These are phyloP conservation scores for Myxozyma udenii DNA, from an alignment of 805 yeast genomes.

Conservation along the genomic window DNA sequence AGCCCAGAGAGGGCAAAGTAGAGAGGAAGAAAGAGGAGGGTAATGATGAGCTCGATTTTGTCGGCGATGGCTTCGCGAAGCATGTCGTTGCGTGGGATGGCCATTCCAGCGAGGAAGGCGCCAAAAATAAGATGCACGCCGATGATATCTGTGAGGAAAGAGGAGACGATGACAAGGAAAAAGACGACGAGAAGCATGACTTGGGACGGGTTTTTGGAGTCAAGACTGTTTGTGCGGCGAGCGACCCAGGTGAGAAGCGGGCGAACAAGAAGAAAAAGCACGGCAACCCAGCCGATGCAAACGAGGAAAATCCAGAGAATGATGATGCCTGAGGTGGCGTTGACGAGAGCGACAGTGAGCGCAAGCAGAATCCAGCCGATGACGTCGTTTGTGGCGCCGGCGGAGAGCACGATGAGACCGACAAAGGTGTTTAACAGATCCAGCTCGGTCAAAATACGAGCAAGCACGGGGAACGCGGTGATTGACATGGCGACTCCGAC, in stretches of 20 bases:
- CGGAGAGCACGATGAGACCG: slow-evolving; percentile 61
- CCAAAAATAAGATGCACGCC: slow-evolving; percentile 88
- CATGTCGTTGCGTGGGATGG: slow-evolving; percentile 73
- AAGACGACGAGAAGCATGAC: slow-evolving; percentile 61
- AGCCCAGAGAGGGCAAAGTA: slow-evolving; percentile 80
- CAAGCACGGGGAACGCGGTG: slow-evolving; percentile 82
- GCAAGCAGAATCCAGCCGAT: slow-evolving; percentile 81
- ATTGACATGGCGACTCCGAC: slow-evolving; percentile 81
- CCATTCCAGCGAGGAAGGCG: slow-evolving; percentile 72
- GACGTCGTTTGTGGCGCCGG: slow-evolving; percentile 77
- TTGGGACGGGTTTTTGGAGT: slow-evolving; percentile 52
- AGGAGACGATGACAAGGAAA: slow-evolving; percentile 57
- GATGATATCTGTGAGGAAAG: slow-evolving; percentile 77
- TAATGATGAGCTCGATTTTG: slow-evolving; percentile 74
- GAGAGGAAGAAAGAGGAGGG: slow-evolving; percentile 66
- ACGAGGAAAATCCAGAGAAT: slow-evolving; percentile 68
- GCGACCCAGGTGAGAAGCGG: slow-evolving; percentile 47
- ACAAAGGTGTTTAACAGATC: slow-evolving; percentile 52
- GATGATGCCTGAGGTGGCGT: slow-evolving; percentile 63
- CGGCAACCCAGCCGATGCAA: slow-evolving; percentile 60
- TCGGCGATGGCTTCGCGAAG: slow-evolving; percentile 67
- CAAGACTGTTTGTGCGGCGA: slow-evolving; percentile 52
- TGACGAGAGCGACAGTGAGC: slow-evolving; percentile 70
- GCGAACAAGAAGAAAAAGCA: slow-evolving; percentile 58
- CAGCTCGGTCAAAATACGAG: slow-evolving; percentile 71